Conservation (phyloP, 192 early-diverging fungal genomes). For the Obelidium mucronatum region DNA sequence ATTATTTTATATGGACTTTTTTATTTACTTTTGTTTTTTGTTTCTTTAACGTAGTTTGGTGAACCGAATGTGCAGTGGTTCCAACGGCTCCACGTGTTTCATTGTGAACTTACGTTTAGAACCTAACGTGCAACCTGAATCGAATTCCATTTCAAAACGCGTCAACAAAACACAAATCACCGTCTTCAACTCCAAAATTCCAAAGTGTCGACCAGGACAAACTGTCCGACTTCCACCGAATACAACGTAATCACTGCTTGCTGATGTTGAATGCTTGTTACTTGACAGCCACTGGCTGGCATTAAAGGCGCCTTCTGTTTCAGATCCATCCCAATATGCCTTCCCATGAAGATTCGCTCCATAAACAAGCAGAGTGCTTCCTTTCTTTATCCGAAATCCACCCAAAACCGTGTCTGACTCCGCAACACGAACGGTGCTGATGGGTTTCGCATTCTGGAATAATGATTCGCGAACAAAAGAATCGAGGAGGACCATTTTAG, state of each 20-base stretch:
- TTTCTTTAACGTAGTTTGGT: too few relatives aligned
- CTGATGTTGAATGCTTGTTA: background rate
- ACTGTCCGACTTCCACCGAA: background rate
- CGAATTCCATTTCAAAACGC: background rate
- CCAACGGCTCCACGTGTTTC: background rate
- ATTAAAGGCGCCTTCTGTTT: background rate
- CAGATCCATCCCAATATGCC: background rate
- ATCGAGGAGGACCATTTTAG: background rate
- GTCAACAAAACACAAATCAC: background rate
- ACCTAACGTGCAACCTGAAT: background rate
- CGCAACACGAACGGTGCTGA: background rate
- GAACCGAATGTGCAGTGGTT: too few relatives aligned
- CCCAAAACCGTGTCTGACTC: background rate
- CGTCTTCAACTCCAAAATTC: background rate
- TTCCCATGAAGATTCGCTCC: conserved; percentile 1
- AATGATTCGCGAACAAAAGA: conserved; percentile 1
- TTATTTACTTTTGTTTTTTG: too few relatives aligned
- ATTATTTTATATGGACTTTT: too few relatives aligned
- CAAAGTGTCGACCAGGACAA: conserved; percentile 12
- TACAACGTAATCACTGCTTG: background rate
- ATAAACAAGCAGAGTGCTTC: background rate
- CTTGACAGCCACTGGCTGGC: background rate
- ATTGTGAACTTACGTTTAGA: background rate
- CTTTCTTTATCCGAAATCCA: background rate
- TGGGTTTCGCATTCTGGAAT: conserved; percentile 10